phyloP scores from a whole-genome alignment of 2,329 filamentous ascomycete species.

The Penicillium freii region DNA sequence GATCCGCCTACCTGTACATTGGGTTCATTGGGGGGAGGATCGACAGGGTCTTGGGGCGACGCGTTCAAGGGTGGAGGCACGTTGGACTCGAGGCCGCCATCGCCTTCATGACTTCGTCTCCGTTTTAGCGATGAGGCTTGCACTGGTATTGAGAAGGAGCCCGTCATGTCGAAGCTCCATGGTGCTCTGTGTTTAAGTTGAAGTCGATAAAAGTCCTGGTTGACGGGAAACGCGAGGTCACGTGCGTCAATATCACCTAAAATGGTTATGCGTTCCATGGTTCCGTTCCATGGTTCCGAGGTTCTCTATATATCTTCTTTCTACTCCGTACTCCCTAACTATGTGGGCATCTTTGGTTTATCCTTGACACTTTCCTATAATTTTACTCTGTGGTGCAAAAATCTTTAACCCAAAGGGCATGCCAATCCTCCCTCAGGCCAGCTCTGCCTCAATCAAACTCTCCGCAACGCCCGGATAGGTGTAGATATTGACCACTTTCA shows the following conservation, averaged over 20 bases:
- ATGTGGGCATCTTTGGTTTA: no score
- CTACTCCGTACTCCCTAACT: no score
- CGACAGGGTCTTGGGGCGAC: conserved; percentile 7
- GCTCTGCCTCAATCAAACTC: conserved; percentile 24
- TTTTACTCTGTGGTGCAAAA: no score
- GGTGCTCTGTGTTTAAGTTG: conserved; percentile 2
- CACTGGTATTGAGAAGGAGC: conserved; percentile 2
- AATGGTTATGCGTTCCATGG: conserved; percentile 20
- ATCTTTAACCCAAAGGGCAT: neutral
- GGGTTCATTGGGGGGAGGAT: neutral
- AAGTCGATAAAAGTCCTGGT: neutral
- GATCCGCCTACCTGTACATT: neutral
- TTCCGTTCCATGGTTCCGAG: neutral
- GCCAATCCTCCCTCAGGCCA: neutral
- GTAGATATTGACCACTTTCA: conserved; percentile 19
- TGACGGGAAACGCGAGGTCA: conserved; percentile 15
- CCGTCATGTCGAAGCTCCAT: conserved; percentile 30
- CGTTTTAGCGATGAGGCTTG: conserved; percentile 13
- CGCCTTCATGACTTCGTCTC: conserved; percentile 18
- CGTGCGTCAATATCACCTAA: conserved; percentile 24
- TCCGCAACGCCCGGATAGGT: conserved; percentile 20
- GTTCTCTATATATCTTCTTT: no score
- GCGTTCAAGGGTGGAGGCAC: conserved; percentile 15
- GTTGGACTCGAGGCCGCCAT: neutral
- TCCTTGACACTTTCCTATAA: neutral